Evolutionary conservation across 306 rosid genomes (phyloP).

Genomic region (Senna tora): DNA sequence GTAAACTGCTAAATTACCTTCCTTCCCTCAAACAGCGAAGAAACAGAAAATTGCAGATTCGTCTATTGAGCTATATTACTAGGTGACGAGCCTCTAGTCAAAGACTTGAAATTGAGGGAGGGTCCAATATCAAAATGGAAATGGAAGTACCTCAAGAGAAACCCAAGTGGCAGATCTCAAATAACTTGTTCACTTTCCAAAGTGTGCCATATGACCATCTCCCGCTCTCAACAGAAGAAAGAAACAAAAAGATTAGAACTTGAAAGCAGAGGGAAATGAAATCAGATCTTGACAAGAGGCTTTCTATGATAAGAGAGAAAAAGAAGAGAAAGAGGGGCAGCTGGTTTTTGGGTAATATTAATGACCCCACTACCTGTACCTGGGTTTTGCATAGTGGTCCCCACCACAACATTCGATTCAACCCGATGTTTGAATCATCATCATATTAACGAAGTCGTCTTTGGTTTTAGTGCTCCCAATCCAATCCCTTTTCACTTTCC

Average conservation of each 20-base stretch:
- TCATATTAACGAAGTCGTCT: conserved; percentile 12
- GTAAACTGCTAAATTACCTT: conserved; percentile 7
- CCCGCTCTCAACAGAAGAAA: conserved; percentile 28
- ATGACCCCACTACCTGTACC: conserved; percentile 51
- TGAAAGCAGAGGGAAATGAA: conserved; percentile 37
- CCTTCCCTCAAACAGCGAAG: conserved; percentile 16
- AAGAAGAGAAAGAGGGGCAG: conserved; percentile 38
- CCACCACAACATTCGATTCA: conserved; percentile 22
- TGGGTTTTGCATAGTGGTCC: conserved; percentile 40
- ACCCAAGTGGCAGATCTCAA: conserved; percentile 70
- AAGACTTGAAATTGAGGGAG: conserved; percentile 16
- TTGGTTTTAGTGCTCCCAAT: conserved; percentile 3
- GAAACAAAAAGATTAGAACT: conserved; percentile 42
- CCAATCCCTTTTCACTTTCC: neutral
- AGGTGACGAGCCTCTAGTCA: conserved; percentile 25
- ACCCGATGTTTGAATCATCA: no score
- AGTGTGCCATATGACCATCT: conserved; percentile 28
- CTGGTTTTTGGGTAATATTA: conserved; percentile 51
- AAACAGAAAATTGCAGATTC: conserved; percentile 17
- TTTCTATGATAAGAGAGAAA: conserved; percentile 35
- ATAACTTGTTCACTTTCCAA: conserved; percentile 35
- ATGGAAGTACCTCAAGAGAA: conserved; percentile 54
- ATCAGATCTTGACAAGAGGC: conserved; percentile 67
- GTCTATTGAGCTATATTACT: conserved; percentile 23
- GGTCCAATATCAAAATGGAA: conserved; percentile 32